Conservation (phyloP, 768 basidiomycete species). For the Nidularia pulvinata region DNA sequence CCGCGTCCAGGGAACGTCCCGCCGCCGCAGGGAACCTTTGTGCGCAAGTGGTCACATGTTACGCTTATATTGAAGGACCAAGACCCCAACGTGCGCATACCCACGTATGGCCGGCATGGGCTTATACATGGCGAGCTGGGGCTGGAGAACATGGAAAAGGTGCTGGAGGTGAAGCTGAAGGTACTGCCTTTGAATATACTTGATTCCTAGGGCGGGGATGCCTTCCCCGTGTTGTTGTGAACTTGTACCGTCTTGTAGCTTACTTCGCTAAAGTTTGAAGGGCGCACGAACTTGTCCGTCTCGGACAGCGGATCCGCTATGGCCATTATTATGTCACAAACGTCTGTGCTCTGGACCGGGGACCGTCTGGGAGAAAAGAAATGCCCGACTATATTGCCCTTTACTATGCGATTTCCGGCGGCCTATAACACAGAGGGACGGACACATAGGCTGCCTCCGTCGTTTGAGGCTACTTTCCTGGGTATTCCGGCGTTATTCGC, state of each 20-base stretch:
- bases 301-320: conserved; percentile 28
- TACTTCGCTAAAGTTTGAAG: conserved; percentile 24
- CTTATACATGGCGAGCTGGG: conserved; percentile 32
- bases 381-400: conserved; percentile 37
- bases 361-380: conserved; percentile 5
- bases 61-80: conserved; percentile 36
- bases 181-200: conserved; percentile 14
- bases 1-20: conserved; percentile 23
- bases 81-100: conserved; percentile 21
- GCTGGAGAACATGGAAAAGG: conserved; percentile 20
- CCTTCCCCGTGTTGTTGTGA: background rate
- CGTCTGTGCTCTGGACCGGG: conserved; percentile 25
- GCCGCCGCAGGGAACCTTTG: conserved; percentile 18
- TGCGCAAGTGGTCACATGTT: conserved; percentile 27
- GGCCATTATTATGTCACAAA: conserved; percentile 24
- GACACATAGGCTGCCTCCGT: conserved; percentile 30
- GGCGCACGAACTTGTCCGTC: conserved; percentile 28
- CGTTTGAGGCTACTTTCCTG: conserved; percentile 31
- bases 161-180: conserved; percentile 32
- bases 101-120: conserved; percentile 32
- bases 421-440: conserved; percentile 25
- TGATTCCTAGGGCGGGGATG: no score
- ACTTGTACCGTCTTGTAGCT: background rate
- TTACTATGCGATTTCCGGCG: conserved; percentile 30
- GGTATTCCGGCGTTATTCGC: conserved; percentile 28